Conservation (phyloP, 2,329 filamentous ascomycete genomes). For the Chaetomium globosum region DNA sequence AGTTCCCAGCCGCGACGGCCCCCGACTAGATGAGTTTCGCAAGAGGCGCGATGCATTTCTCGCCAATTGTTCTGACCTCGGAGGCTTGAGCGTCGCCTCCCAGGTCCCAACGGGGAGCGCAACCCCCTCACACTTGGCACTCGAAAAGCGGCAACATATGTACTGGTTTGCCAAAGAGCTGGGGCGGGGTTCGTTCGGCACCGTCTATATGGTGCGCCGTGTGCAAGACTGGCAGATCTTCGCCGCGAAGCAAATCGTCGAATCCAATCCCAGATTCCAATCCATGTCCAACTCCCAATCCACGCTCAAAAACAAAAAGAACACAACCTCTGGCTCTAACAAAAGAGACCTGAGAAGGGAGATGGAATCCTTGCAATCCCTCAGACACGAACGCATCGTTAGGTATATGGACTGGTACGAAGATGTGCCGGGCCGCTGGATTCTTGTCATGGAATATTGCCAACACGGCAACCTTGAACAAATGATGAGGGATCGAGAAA, state of each 20-base stretch:
- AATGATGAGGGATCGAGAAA: not conserved
- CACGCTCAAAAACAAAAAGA: not conserved
- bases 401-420: conserved; percentile 14
- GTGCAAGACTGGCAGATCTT: conserved; percentile 11
- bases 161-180: not conserved
- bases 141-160: not conserved
- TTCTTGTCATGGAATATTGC: conserved; percentile 19
- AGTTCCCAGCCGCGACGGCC: no score
- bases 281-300: not conserved
- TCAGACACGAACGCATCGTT: conserved; percentile 5
- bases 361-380: not conserved
- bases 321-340: no score
- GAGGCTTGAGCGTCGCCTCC: not conserved
- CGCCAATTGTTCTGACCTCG: conserved; percentile 3
- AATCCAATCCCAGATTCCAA: not conserved
- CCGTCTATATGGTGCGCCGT: conserved; percentile 1
- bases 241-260: conserved; percentile 12
- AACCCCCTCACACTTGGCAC: not conserved
- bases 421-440: not conserved
- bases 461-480: conserved; percentile 2
- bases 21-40: not conserved
- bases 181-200: not conserved
- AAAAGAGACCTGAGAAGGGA: not conserved
- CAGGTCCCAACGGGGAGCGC: not conserved
- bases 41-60: conserved; percentile 2